Conservation (phyloP, 768 basidiomycete species). For the Roridomyces roridus region DNA sequence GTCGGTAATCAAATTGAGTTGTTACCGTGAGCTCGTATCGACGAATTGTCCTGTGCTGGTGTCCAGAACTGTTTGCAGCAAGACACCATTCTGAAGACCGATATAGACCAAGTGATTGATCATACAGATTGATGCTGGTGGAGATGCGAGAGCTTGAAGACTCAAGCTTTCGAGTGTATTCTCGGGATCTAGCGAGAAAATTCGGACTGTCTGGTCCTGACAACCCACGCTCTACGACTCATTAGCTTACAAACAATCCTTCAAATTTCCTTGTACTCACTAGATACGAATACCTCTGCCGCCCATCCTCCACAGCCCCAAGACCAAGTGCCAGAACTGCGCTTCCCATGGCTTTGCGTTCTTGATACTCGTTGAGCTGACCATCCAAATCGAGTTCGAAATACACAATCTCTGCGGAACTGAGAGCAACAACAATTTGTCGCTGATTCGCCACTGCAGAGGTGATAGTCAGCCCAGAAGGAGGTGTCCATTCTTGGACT, state of each 20-base stretch:
- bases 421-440: slow-evolving; percentile 95
- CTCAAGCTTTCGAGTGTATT: slow-evolving; percentile 95
- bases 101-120: slow-evolving; percentile 99
- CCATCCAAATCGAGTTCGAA: slow-evolving; percentile 97
- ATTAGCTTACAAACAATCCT: neutral
- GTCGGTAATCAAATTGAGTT: slow-evolving; percentile 1
- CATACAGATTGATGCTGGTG: slow-evolving; percentile 94
- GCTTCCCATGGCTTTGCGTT: slow-evolving; percentile 95
- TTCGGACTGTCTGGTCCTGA: slow-evolving; percentile 97
- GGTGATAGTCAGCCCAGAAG: slow-evolving; percentile 87
- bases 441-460: slow-evolving; percentile 95
- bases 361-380: slow-evolving; percentile 97
- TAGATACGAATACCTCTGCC: slow-evolving; percentile 91
- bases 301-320: slow-evolving; percentile 92
- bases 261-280: no score
- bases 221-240: slow-evolving; percentile 98
- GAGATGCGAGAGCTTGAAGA: slow-evolving; percentile 94
- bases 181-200: slow-evolving; percentile 96
- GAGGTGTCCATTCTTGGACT: slow-evolving; percentile 97
- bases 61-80: slow-evolving; percentile 94
- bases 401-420: slow-evolving; percentile 95
- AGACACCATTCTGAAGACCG: slow-evolving; percentile 93
- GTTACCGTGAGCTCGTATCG: slow-evolving; percentile 92
- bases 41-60: slow-evolving; percentile 93
- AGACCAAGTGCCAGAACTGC: slow-evolving; percentile 93